Evolutionary conservation across 371 early-diverging fungal species (phyloP).

Genomic region (Enterospora canceri): DNA sequence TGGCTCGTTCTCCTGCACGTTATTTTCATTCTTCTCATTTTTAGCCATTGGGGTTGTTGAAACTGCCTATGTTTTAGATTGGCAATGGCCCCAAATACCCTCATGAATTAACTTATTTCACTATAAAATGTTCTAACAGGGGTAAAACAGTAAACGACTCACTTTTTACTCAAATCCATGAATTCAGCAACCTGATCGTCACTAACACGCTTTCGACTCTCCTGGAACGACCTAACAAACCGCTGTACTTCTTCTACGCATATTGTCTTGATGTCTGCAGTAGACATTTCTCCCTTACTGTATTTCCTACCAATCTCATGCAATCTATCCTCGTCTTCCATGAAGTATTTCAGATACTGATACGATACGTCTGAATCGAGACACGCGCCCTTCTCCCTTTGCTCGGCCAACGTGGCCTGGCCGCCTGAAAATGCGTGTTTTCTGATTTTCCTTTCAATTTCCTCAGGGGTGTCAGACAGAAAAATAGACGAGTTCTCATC

Average conservation of each 20-base stretch:
- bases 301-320: slow-evolving; percentile 61
- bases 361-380: slow-evolving; percentile 88
- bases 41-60: not conserved
- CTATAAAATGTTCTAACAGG: too few relatives aligned
- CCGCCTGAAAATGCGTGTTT: slow-evolving; percentile 90
- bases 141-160: too few relatives aligned
- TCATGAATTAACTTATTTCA: too few relatives aligned
- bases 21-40: slow-evolving; percentile 11
- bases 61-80: too few relatives aligned
- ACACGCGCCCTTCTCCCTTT: slow-evolving; percentile 74
- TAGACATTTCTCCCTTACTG: slow-evolving; percentile 70
- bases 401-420: slow-evolving; percentile 75
- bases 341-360: slow-evolving; percentile 86
- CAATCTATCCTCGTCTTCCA: slow-evolving; percentile 83
- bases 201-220: slow-evolving; percentile 58
- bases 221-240: slow-evolving; percentile 71
- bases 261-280: slow-evolving; percentile 75
- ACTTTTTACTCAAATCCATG: slow-evolving; percentile 17
- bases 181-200: slow-evolving; percentile 35
- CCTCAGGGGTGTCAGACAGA: slow-evolving; percentile 74
- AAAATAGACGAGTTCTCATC: slow-evolving; percentile 76
- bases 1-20: not conserved
- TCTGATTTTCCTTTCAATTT: slow-evolving; percentile 95
- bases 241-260: slow-evolving; percentile 74
- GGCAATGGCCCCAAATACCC: too few relatives aligned